These are phyloP conservation scores for Thermothelomyces thermophilus DNA, from an alignment of 2,329 filamentous ascomycete genomes.

Conservation along the genomic window DNA sequence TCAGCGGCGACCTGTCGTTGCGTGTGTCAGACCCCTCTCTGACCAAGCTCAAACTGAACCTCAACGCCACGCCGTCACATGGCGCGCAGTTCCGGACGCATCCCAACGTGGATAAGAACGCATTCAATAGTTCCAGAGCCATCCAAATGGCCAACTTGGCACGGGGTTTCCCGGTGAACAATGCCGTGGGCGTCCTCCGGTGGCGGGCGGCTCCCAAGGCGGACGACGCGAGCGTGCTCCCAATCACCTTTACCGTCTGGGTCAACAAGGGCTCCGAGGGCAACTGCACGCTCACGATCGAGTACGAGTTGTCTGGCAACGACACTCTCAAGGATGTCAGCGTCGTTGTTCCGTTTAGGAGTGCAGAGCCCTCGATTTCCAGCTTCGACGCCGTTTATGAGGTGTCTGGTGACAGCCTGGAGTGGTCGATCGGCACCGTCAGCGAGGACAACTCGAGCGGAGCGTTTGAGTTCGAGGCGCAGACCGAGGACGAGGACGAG, in stretches of 20 bases:
- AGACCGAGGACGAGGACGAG: constrained; percentile 79
- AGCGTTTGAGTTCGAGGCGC: constrained; percentile 91
- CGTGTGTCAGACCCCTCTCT: constrained; percentile 82
- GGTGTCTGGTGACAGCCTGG: constrained; percentile 83
- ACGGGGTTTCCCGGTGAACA: constrained; percentile 91
- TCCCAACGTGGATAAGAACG: constrained; percentile 86
- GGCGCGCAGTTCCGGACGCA: constrained; percentile 92
- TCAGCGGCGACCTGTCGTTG: constrained; percentile 88
- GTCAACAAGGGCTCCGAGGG: constrained; percentile 78
- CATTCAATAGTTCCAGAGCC: constrained; percentile 73
- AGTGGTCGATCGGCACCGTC: constrained; percentile 87
- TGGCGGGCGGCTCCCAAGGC: constrained; percentile 82
- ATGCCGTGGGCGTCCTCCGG: constrained; percentile 83
- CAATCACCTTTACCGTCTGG: constrained; percentile 97
- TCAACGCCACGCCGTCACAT: constrained; percentile 68
- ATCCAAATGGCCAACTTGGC: constrained; percentile 86
- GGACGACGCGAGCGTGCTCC: constrained; percentile 73
- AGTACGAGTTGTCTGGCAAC: constrained; percentile 85
- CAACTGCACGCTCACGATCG: constrained; percentile 84
- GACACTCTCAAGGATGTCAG: constrained; percentile 76
- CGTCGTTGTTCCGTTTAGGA: constrained; percentile 80
- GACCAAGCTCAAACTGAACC: constrained; percentile 83
- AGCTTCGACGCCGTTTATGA: constrained; percentile 94
- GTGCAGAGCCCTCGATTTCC: constrained; percentile 78
- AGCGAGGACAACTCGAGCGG: constrained; percentile 77